Conservation (phyloP, 2,329 filamentous ascomycete genomes). For the Dothidotthia symphoricarpi region DNA sequence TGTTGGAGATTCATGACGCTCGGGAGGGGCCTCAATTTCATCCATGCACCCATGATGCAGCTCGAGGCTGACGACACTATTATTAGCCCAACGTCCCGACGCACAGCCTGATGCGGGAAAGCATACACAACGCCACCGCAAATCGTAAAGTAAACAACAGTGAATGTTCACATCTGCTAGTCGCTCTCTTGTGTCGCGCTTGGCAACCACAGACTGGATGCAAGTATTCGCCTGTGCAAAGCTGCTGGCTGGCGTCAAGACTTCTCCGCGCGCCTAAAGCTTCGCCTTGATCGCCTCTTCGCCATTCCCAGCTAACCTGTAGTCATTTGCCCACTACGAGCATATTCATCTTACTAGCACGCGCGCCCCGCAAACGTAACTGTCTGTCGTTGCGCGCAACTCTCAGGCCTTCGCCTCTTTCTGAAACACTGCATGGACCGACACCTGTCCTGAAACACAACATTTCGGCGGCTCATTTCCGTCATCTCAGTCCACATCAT, state of each 20-base stretch:
- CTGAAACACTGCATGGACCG: slow-evolving; percentile 29
- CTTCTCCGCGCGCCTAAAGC: too few species aligned
- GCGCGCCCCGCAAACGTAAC: not conserved
- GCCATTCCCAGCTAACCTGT: too few species aligned
- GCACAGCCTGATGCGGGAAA: too few species aligned
- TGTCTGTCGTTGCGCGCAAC: not conserved
- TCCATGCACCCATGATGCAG: slow-evolving; percentile 4
- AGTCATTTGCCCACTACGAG: too few species aligned
- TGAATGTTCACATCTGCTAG: too few species aligned
- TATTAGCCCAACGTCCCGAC: not conserved
- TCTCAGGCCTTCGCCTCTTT: not conserved
- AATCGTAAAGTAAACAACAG: not conserved
- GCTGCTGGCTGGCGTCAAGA: too few species aligned
- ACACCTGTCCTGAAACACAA: slow-evolving; percentile 33
- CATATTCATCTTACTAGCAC: too few species aligned
- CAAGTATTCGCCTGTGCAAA: too few species aligned
- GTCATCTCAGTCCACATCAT: slow-evolving; percentile 16
- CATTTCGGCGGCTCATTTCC: slow-evolving; percentile 28
- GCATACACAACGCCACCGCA: too few species aligned
- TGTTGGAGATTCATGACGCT: not conserved
- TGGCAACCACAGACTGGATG: too few species aligned
- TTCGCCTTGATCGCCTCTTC: too few species aligned
- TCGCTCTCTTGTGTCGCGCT: too few species aligned
- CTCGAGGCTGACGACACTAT: not conserved
- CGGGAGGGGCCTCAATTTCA: not conserved